A percentile compares a stretch with the other conserved stretches of the same genome.
phyloP scores from a whole-genome alignment of 352 stramenopile genomes.

The Phytopythium sindhum region DNA sequence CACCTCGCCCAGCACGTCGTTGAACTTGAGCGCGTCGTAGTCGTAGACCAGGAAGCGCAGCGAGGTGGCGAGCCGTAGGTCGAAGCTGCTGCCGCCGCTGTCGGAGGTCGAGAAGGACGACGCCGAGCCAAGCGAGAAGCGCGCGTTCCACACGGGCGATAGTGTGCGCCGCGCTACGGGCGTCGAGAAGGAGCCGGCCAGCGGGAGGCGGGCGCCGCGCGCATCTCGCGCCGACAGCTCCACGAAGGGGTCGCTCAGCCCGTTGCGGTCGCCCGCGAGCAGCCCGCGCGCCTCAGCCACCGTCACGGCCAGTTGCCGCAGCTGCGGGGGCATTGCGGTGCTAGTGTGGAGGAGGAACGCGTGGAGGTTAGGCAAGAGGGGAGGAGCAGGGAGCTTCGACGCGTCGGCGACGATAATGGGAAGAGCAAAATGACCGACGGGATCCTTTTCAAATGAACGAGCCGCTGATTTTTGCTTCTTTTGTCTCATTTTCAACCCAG shows the following conservation, averaged over 20 bases:
- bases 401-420: not conserved
- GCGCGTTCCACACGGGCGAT: conserved; percentile 44
- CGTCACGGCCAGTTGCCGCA: conserved; percentile 37
- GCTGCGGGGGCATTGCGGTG: conserved; percentile 8
- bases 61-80: conserved; percentile 58
- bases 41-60: conserved; percentile 56
- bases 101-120: not conserved
- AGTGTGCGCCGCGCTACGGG: conserved; percentile 46
- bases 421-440: not conserved
- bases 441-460: not conserved
- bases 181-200: conserved; percentile 43
- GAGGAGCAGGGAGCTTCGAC: not conserved
- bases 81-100: conserved; percentile 19
- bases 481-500: conserved; percentile 2
- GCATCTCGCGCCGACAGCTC: conserved; percentile 49
- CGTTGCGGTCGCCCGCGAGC: conserved; percentile 60
- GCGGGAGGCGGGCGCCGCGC: conserved; percentile 33
- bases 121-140: conserved; percentile 36
- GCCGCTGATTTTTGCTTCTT: not conserved
- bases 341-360: not conserved
- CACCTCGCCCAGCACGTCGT: conserved; percentile 66
- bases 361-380: too few relatives aligned
- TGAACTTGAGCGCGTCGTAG: conserved; percentile 54
- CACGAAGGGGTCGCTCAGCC: conserved; percentile 74
- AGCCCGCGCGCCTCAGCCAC: conserved; percentile 57